Base-by-base conservation (phyloP, 495 filamentous ascomycete genomes). In the Eremomyces bilateralis region DNA sequence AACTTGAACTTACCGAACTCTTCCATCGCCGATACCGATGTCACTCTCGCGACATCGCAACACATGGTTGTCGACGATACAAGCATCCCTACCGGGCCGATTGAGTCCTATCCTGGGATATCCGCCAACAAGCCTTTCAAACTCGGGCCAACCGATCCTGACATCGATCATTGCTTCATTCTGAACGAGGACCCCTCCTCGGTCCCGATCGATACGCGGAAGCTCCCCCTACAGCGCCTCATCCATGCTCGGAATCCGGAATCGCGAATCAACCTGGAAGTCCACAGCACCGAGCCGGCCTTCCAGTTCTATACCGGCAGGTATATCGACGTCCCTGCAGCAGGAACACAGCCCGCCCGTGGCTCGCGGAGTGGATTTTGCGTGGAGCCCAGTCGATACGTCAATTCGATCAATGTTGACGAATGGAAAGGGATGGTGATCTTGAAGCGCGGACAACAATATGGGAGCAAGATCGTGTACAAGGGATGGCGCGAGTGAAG, bases 231-330 rank as follows among this genome's bases (percentile, higher is more conserved):
- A 10, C 59, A 62, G 18, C 67, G 59, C 4, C 65, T 78, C 3
- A n/a, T n/a, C n/a, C n/a, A n/a, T n/a, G 74, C 73, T 22, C 59
- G 58, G 15, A 75, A 84, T 38, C 65, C 4, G 6, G 10, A 63
- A 50, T 76, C 90, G 46, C 69, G 77, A 4, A 59, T 93, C 40
- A 71, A 90, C 46, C 69, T 94, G 15, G 78, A 92, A 43, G 72
- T 90, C 5, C 56, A 69, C 44, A 83, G 76, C 57, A 94, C 83
- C 0, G 84, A 94, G 56, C 88, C 88, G 1, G 81, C 84, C 0
- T 94, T 92, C 65, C 84, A 93, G 53, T 90, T 90, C 58, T 94
- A 94, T 57, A 90, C 80, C 0, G 88, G 83, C 30, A 75, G 79
- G 45, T 71, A 69, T 44, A 79, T 88, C 42, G 59, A 83, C 42